These are phyloP conservation scores for Hamamelis virginiana DNA, from an alignment of 164 flowering plant genomes.

Conservation along the genomic window DNA sequence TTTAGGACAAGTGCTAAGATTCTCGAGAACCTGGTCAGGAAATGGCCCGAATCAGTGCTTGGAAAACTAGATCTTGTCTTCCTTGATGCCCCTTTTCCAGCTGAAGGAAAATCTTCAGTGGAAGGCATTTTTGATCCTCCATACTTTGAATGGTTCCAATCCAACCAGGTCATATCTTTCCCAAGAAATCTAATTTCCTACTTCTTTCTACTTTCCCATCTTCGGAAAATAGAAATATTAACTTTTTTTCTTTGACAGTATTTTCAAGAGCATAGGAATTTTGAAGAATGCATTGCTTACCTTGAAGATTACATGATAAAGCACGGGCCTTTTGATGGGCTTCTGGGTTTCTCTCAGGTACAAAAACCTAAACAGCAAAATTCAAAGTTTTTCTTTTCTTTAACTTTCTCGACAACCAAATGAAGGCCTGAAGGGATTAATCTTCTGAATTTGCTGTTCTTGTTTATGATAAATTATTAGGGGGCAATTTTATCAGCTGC, in stretches of 20 bases:
- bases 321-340: constrained; percentile 52
- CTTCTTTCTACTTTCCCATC: neutral
- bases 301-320: constrained; percentile 42
- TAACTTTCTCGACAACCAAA: too few relatives aligned
- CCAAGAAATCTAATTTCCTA: neutral
- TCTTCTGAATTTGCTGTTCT: neutral
- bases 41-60: constrained; percentile 43
- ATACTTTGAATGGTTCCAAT: constrained; percentile 52
- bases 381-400: neutral
- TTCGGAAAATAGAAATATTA: neutral
- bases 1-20: constrained; percentile 48
- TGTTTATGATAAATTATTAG: constrained; percentile 16
- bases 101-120: constrained; percentile 37
- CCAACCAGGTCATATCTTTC: constrained; percentile 26
- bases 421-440: too few relatives aligned
- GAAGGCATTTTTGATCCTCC: constrained; percentile 56
- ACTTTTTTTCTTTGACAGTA: neutral
- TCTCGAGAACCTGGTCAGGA: constrained; percentile 23
- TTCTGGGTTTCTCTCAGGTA: constrained; percentile 51
- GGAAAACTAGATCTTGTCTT: constrained; percentile 40
- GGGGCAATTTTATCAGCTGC: constrained; percentile 42
- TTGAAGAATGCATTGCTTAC: constrained; percentile 41
- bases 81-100: constrained; percentile 48
- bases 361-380: too few relatives aligned
- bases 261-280: constrained; percentile 31